These are phyloP conservation scores for Gentiana dahurica DNA, from an alignment of 257 asterid genomes.

Conservation along the genomic window DNA sequence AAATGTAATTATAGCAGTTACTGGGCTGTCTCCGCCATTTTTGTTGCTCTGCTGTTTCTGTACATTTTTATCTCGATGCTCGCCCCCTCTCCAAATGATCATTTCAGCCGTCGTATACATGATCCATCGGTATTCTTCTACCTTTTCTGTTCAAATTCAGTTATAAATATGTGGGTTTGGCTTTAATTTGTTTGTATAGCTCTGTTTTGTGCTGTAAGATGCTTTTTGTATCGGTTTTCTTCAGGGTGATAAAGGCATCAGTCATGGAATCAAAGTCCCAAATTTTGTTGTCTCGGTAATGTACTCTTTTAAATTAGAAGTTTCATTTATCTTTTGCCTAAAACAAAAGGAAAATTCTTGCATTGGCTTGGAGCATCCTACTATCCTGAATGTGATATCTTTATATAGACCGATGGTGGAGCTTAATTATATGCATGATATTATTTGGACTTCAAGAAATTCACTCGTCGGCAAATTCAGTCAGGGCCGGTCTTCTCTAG, in stretches of 20 bases:
- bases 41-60: conserved; percentile 48
- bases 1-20: too few species aligned
- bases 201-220: neutral
- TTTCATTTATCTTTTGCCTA: too few species aligned
- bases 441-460: conserved; percentile 61
- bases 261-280: conserved; percentile 19
- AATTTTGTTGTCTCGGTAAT: conserved; percentile 53
- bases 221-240: conserved; percentile 6
- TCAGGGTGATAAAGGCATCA: conserved; percentile 24
- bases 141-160: neutral
- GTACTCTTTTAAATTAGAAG: conserved; percentile 6
- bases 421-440: conserved; percentile 35
- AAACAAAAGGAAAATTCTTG: conserved; percentile 14
- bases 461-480: conserved; percentile 11
- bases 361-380: conserved; percentile 8
- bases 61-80: conserved; percentile 47
- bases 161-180: neutral
- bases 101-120: conserved; percentile 23
- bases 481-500: too few species aligned
- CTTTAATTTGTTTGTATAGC: neutral
- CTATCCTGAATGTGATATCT: conserved; percentile 28
- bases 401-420: conserved; percentile 51
- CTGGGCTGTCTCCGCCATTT: conserved; percentile 40
- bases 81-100: conserved; percentile 70
- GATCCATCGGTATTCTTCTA: conserved; percentile 14